Conservation (phyloP, 768 basidiomycete genomes). For the Mycena filopes region DNA sequence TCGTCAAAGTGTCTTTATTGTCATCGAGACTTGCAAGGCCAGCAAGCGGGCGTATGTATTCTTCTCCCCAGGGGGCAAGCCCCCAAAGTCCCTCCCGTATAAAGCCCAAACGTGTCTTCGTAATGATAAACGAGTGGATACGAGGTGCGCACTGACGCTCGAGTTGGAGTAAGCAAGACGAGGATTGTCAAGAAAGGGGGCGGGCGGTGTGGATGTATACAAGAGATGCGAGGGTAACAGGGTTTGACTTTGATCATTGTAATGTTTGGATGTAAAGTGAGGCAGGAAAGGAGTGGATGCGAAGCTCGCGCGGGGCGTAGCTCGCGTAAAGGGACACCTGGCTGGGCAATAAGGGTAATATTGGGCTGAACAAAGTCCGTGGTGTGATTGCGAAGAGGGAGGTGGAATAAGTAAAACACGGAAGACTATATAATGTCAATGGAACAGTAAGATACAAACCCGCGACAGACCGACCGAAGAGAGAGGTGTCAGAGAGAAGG, state of each 20-base stretch:
- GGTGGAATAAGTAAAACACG: conserved; percentile 38
- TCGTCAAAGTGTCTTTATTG: conserved; percentile 24
- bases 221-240: conserved; percentile 13
- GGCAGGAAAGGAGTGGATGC: conserved; percentile 30
- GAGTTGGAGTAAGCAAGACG: conserved; percentile 33
- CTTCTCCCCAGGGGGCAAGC: conserved; percentile 10
- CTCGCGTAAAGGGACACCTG: conserved; percentile 28
- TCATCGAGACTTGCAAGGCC: conserved; percentile 23
- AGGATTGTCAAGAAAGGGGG: conserved; percentile 28
- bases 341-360: conserved; percentile 32
- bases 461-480: conserved; percentile 34
- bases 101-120: conserved; percentile 4
- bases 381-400: conserved; percentile 26
- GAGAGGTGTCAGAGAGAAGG: conserved; percentile 23
- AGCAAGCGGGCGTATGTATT: conserved; percentile 14
- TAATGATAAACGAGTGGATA: conserved; percentile 30
- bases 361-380: conserved; percentile 29
- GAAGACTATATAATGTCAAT: conserved; percentile 36
- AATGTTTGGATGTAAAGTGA: conserved; percentile 19
- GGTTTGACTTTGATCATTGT: conserved; percentile 1
- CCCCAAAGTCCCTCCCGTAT: conserved; percentile 22
- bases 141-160: conserved; percentile 38
- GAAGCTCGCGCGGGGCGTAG: conserved; percentile 14
- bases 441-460: conserved; percentile 38
- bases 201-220: conserved; percentile 12